phyloP scores from a whole-genome alignment of 768 basidiomycete species.

The Rhodotorula diobovata region DNA sequence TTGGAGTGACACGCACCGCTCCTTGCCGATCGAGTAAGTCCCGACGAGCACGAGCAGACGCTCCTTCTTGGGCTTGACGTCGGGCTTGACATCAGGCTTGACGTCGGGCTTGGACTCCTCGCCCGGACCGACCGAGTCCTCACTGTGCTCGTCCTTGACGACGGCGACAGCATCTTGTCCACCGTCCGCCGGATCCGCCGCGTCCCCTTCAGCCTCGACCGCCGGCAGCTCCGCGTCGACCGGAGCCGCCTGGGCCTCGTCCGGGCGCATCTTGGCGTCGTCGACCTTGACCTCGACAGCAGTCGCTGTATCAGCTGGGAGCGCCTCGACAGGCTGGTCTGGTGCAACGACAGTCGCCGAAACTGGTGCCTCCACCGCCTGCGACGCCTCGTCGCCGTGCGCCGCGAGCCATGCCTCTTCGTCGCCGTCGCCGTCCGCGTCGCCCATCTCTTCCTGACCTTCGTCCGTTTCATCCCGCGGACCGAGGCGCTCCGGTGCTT shows the following conservation, averaged over 20 bases:
- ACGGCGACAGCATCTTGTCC: neutral
- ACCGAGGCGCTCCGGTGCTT: slow-evolving; percentile 3
- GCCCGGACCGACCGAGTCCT: neutral
- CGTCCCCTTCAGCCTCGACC: neutral
- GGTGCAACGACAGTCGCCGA: neutral
- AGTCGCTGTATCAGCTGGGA: neutral
- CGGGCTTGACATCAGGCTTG: slow-evolving; percentile 26
- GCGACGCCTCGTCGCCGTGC: slow-evolving; percentile 1
- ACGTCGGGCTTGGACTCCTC: neutral
- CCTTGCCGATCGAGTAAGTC: slow-evolving; percentile 96
- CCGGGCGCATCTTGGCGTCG: neutral
- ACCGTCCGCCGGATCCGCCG: neutral
- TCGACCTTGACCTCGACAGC: neutral
- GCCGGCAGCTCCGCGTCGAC: too few species aligned
- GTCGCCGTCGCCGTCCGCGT: neutral
- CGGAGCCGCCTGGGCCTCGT: too few species aligned
- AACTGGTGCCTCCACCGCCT: neutral
- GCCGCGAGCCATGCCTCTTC: slow-evolving; percentile 14
- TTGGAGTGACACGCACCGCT: slow-evolving; percentile 53
- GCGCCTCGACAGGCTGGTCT: neutral
- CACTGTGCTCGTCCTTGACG: neutral
- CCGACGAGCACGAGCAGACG: slow-evolving; percentile 47
- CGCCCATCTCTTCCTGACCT: neutral
- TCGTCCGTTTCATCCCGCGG: neutral
- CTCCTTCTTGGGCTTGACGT: slow-evolving; percentile 34